Evolutionary conservation across 345 rosid genomes (phyloP), one percentile per base, ranked within the genome.

Genomic region (Pistacia vera): DNA sequence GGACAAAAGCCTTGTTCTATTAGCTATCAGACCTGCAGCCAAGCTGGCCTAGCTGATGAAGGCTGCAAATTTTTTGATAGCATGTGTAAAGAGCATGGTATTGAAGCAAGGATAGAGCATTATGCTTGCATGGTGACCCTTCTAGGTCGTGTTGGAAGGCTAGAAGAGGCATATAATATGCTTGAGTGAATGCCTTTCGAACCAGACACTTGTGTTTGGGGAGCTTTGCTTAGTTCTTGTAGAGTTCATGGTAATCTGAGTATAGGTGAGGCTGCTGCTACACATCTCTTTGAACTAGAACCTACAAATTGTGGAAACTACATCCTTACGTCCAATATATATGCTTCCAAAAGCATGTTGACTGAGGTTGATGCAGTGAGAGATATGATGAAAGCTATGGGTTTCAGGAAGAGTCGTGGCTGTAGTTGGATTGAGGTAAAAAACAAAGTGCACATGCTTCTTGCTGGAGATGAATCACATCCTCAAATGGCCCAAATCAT

Each of bases 21-120:
- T 77, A 89, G 88, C 82, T n/a, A n/a, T n/a, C n/a, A n/a, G n/a
- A n/a, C 91, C 28, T 91, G 95, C 81, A 76, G 89, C 80, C 95
- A 90, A 66, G 83, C 86, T 22, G 97, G 90, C 57, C 84, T 85
- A 66, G 78, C 83, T 30, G 87, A 85, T 44, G 87, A 90, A 81
- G 97, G 92, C 28, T 75, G 79, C 84, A 70, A 67, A 22, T 83
- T 82, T 79, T 91, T 91, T 70, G 71, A 75, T 66, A 25, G 25
- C 25, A 25, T 25, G 25, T 25, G 25, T 25, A 25, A 25, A 25
- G 25, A 25, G 25, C 25, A 25, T 25, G 25, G 25, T 25, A 25
- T 25, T 25, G 25, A 25, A 25, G 25, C 25, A 25, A 25, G 25
- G 25, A 25, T 25, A 0, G 25, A 25, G 25, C 25, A 25, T 25